phyloP scores from a whole-genome alignment of 208 protist genomes.

The Crithidia fasciculata region DNA sequence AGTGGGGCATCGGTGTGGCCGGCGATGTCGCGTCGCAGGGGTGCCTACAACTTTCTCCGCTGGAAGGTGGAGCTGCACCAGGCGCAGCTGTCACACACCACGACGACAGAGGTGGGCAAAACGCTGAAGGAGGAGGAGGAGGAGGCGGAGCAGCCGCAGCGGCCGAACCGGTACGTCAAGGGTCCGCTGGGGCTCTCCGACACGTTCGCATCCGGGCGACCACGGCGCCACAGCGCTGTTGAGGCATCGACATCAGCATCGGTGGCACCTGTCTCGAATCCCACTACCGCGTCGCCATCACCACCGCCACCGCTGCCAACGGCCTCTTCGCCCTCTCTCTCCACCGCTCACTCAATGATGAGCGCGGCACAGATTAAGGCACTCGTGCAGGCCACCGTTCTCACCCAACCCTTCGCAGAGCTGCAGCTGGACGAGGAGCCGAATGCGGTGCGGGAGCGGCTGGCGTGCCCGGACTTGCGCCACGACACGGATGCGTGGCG shows the following conservation, averaged over 20 bases:
- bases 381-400: conserved; percentile 51
- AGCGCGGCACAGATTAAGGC: conserved; percentile 50
- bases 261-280: not conserved
- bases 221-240: not conserved
- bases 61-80: conserved; percentile 79
- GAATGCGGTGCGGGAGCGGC: conserved; percentile 41
- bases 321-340: not conserved
- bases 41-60: conserved; percentile 71
- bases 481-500: conserved; percentile 72
- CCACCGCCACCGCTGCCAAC: not conserved
- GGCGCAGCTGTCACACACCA: conserved; percentile 37
- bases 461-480: conserved; percentile 68
- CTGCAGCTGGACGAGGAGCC: conserved; percentile 63
- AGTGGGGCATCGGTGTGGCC: conserved; percentile 27
- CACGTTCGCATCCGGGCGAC: not conserved
- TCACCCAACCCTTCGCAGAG: conserved; percentile 51
- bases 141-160: not conserved
- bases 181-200: conserved; percentile 11
- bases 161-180: conserved; percentile 11
- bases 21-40: conserved; percentile 48
- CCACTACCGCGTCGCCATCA: not conserved
- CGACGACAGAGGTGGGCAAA: not conserved
- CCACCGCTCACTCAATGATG: conserved; percentile 32
- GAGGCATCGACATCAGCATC: not conserved
- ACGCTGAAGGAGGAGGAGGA: not conserved